Evolutionary conservation across 176 grass and related monocot species (phyloP).

Genomic region (Puccinellia tenuiflora): DNA sequence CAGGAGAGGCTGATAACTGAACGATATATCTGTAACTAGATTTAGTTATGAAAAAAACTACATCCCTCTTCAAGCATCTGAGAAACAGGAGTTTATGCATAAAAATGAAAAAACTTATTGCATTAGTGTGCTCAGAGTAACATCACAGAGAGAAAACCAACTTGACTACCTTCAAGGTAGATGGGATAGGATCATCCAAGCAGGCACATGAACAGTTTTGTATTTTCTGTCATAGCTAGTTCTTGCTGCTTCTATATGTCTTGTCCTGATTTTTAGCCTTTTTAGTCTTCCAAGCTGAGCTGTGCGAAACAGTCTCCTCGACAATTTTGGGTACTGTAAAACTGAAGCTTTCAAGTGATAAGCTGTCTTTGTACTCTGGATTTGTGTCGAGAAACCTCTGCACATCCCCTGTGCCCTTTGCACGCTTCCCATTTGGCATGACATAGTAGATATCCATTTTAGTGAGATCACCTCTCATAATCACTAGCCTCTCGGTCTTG

Average conservation of each 20-base stretch:
- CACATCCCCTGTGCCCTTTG: constrained; percentile 51
- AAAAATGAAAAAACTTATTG: not conserved
- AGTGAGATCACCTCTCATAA: constrained; percentile 66
- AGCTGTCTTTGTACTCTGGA: constrained; percentile 57
- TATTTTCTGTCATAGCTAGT: not conserved
- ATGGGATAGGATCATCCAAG: not conserved
- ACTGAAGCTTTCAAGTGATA: constrained; percentile 58
- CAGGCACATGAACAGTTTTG: not conserved
- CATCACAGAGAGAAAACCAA: not conserved
- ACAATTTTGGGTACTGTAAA: constrained; percentile 68
- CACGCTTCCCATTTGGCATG: constrained; percentile 84
- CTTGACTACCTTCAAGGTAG: not conserved
- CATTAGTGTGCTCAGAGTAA: not conserved
- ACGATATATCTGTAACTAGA: not conserved
- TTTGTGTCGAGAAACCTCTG: constrained; percentile 71
- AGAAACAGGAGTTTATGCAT: not conserved
- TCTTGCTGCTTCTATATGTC: constrained; percentile 14
- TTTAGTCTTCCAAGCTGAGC: constrained; percentile 34
- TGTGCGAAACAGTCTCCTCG: constrained; percentile 59
- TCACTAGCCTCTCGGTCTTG: constrained; percentile 50
- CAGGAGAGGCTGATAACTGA: not conserved
- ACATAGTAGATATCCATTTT: constrained; percentile 84
- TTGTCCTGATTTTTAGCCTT: constrained; percentile 50
- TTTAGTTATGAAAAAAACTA: not conserved
- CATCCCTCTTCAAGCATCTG: not conserved